These are phyloP conservation scores for Xylaria acuta DNA, from an alignment of 495 filamentous ascomycete species.

Conservation along the genomic window DNA sequence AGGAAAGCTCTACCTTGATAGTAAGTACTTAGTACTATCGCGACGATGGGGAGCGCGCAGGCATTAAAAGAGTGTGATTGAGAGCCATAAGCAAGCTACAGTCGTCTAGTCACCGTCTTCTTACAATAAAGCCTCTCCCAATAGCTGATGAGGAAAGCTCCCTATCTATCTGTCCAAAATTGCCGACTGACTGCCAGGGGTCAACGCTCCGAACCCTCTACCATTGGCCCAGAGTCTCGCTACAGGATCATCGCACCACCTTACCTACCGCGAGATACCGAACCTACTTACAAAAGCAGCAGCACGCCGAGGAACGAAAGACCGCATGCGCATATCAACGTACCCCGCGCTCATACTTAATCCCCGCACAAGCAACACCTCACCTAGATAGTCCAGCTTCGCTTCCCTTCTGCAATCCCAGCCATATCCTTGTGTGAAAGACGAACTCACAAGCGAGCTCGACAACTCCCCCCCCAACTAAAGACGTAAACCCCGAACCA, in stretches of 20 bases:
- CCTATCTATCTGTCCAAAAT: not conserved
- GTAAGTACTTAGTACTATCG: not conserved
- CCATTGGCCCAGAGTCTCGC: not conserved
- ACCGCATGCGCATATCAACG: not conserved
- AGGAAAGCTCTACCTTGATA: slow-evolving; percentile 1
- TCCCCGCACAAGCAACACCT: slow-evolving; percentile 3
- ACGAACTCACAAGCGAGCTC: not conserved
- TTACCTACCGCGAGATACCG: not conserved
- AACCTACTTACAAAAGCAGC: not conserved
- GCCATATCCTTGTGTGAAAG: not conserved
- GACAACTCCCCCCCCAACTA: not conserved
- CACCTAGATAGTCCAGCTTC: not conserved
- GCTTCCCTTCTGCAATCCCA: not conserved
- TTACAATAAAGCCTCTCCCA: not conserved
- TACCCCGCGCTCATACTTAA: slow-evolving; percentile 7
- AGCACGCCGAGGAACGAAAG: not conserved
- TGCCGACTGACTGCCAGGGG: not conserved
- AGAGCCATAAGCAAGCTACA: not conserved
- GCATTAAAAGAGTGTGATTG: not conserved
- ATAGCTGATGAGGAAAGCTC: not conserved
- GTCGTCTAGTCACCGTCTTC: not conserved
- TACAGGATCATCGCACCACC: not conserved
- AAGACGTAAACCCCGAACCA: not conserved
- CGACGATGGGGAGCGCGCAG: not conserved
- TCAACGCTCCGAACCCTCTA: not conserved